Base-by-base conservation (phyloP, 768 basidiomycete species). In the Tulasnella sp. region DNA sequence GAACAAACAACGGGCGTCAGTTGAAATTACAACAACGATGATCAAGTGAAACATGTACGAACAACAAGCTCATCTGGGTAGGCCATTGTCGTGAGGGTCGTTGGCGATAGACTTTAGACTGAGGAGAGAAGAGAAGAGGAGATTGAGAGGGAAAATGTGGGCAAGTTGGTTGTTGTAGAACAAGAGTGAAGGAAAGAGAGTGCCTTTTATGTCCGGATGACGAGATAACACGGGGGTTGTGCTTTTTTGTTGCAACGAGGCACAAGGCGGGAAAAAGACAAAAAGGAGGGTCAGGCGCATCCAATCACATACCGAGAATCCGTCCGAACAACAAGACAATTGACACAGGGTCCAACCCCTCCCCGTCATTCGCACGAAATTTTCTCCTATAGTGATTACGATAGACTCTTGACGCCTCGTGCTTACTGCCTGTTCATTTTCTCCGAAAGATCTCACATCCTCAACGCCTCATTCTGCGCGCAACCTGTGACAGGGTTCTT, bases 1-100 rank as follows among this genome's bases (percentile, higher is more conserved):
- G 48, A 32, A 44, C 29, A 7, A 57, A 46, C 16, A 41, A 34
- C 25, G 37, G 45, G 16, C n/a, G 40, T 48, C 40, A 44, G 45
- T 29, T 32, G 16, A 20, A 29, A 51, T 51, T 51, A 42, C 20
- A 42, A 51, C 33, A 5, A 15, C 22, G 35, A 20, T 20, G n/a
- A 2, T 19, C 27, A 15, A 10, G 0, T 22, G 1, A 4, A 15
- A 3, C 16, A 37, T 9, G 2, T 25, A 46, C 32, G 47, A n/a
- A 54, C 41, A 35, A 42, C 24, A 33, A 51, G 46, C 8, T 45
- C 42, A 25, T 39, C 29, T 10, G 37, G 34, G 34, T n/a, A 45
- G 29, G 22, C 5, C 48, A 39, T 50, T 45, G 28, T 27, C 34
- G 16, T 16, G 19, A 40, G 10, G 19, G 39, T n/a, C 39, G 39